These are phyloP conservation scores for Lodderomyces parapsilosis DNA, from an alignment of 1,139 yeast genomes.

Conservation along the genomic window DNA sequence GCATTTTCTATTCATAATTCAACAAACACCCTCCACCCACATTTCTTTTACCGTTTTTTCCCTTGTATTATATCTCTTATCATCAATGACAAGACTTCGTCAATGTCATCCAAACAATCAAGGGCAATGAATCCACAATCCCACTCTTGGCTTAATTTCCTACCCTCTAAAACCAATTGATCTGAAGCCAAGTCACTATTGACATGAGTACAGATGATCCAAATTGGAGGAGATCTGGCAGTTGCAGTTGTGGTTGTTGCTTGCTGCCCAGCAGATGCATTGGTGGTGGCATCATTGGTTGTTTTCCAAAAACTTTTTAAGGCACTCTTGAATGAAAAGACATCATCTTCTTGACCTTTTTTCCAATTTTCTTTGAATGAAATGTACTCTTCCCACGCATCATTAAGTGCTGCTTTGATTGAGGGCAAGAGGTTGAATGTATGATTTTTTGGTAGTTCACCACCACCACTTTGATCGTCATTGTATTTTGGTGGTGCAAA, in stretches of 20 bases:
- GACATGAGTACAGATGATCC: conserved; percentile 63
- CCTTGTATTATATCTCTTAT: conserved; percentile 59
- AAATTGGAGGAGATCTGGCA: conserved; percentile 54
- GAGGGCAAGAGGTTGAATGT: conserved; percentile 47
- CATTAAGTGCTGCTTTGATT: conserved; percentile 55
- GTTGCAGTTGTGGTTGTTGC: too few species aligned
- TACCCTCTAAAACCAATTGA: conserved; percentile 53
- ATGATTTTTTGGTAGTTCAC: conserved; percentile 17
- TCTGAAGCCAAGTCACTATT: conserved; percentile 60
- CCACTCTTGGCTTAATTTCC: conserved; percentile 56
- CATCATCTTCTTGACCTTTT: conserved; percentile 63
- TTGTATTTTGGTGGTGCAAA: conserved; percentile 55
- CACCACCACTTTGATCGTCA: conserved; percentile 25
- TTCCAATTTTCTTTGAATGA: conserved; percentile 56
- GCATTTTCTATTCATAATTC: too few species aligned
- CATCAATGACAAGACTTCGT: conserved; percentile 52
- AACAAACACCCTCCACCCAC: too few species aligned
- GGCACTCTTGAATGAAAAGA: conserved; percentile 57
- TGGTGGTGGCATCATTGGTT: too few species aligned
- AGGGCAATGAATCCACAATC: conserved; percentile 61
- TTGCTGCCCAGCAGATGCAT: too few species aligned
- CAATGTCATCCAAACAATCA: conserved; percentile 39
- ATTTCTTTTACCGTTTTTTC: conserved; percentile 16
- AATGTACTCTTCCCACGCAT: conserved; percentile 72
- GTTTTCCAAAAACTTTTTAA: conserved; percentile 48